phyloP scores from a whole-genome alignment of 257 asterid genomes.

The Solanum ossicruentum region DNA sequence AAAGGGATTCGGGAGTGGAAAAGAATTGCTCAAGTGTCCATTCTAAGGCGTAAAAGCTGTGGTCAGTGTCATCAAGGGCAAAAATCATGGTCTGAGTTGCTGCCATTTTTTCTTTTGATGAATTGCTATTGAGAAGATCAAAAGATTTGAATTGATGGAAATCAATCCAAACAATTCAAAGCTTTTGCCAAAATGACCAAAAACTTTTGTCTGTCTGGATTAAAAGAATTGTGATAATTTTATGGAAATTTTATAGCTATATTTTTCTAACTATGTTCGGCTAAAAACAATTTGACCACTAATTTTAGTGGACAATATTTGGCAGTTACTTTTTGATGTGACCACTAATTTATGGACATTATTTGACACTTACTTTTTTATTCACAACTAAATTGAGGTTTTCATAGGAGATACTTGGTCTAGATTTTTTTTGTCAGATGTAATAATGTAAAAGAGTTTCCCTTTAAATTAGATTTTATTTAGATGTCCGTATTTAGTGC shows the following conservation, averaged over 20 bases:
- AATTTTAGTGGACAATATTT: background rate
- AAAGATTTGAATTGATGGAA: background rate
- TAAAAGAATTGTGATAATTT: background rate
- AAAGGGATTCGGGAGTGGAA: conserved; percentile 12
- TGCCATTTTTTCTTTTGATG: background rate
- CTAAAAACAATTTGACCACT: background rate
- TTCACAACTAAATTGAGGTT: background rate
- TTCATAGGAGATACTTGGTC: background rate
- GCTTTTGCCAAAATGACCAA: background rate
- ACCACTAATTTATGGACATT: background rate
- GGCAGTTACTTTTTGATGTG: background rate
- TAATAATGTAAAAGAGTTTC: background rate
- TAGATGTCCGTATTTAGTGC: background rate
- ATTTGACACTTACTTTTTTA: background rate
- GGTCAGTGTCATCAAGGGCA: conserved; percentile 58
- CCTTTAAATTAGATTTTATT: background rate
- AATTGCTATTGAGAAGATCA: background rate
- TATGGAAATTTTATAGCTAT: background rate
- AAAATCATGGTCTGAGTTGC: background rate
- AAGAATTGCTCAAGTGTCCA: conserved; percentile 73
- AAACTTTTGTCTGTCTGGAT: background rate
- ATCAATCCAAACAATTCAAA: background rate
- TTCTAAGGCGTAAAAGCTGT: conserved; percentile 56
- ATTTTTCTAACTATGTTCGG: background rate
- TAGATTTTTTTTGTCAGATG: background rate